Evolutionary conservation across 192 early-diverging fungal genomes (phyloP).

Genomic region (Gonapodya prolifera): DNA sequence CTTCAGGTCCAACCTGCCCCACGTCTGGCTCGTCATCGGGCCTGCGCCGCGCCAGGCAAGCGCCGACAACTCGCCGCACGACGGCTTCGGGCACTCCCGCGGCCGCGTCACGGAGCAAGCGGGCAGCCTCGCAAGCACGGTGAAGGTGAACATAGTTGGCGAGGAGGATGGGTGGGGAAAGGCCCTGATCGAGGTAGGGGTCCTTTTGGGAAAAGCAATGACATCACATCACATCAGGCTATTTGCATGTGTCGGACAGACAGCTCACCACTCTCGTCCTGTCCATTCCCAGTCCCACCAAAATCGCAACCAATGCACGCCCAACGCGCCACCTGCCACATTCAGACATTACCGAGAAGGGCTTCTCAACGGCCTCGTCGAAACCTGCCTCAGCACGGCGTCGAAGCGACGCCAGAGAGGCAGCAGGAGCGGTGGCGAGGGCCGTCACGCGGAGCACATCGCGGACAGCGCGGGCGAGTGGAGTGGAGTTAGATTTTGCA

Average conservation of each 20-base stretch:
- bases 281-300: neutral
- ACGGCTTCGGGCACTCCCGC: neutral
- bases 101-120: neutral
- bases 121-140: neutral
- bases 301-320: neutral
- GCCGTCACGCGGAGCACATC: neutral
- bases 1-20: neutral
- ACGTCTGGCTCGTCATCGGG: neutral
- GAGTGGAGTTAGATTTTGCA: neutral
- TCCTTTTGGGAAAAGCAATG: neutral
- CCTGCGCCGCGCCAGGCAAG: neutral
- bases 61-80: neutral
- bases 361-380: neutral
- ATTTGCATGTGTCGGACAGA: no score
- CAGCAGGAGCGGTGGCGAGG: neutral
- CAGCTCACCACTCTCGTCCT: neutral
- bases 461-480: neutral
- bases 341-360: neutral
- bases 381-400: neutral
- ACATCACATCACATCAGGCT: no score
- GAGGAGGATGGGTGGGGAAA: neutral
- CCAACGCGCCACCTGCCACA: neutral
- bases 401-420: neutral
- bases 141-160: neutral
- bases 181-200: neutral